These are phyloP conservation scores for Microbotryum intermedium DNA, from an alignment of 1,284 basidiomycete genomes.

Conservation along the genomic window DNA sequence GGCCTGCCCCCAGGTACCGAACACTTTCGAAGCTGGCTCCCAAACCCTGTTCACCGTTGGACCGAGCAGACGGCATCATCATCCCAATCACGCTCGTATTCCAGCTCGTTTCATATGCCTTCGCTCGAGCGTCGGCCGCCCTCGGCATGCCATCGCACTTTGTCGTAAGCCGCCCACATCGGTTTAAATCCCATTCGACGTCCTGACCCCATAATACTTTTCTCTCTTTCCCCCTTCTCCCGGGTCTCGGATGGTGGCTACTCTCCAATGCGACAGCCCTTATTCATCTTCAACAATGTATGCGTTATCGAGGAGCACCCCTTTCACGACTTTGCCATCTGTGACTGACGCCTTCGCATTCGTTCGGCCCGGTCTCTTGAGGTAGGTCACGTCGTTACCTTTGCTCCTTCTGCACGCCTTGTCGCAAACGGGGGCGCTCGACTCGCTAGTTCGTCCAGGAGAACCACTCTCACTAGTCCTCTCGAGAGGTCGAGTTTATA, in stretches of 20 bases:
- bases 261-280: slow-evolving; percentile 26
- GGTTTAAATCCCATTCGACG: background rate
- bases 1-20: background rate
- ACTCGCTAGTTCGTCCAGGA: slow-evolving; percentile 30
- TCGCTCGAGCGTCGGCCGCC: slow-evolving; percentile 31
- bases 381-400: slow-evolving; percentile 30
- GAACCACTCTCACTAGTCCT: slow-evolving; percentile 31
- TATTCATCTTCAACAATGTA: slow-evolving; percentile 40
- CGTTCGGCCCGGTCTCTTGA: no score
- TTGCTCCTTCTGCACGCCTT: slow-evolving; percentile 37
- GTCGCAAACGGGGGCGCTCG: slow-evolving; percentile 35
- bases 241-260: no score
- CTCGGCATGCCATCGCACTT: slow-evolving; percentile 35
- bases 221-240: background rate
- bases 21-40: slow-evolving; percentile 10
- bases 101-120: slow-evolving; percentile 35
- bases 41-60: slow-evolving; percentile 27
- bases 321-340: no score
- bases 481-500: slow-evolving; percentile 34
- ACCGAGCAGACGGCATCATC: slow-evolving; percentile 15
- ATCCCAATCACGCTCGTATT: slow-evolving; percentile 36
- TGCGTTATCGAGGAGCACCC: no score
- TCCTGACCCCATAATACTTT: slow-evolving; percentile 8
- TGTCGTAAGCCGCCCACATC: slow-evolving; percentile 4
- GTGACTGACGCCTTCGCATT: no score